phyloP scores from a whole-genome alignment of 1,284 basidiomycete species.

The Boletus semigastroideus region DNA sequence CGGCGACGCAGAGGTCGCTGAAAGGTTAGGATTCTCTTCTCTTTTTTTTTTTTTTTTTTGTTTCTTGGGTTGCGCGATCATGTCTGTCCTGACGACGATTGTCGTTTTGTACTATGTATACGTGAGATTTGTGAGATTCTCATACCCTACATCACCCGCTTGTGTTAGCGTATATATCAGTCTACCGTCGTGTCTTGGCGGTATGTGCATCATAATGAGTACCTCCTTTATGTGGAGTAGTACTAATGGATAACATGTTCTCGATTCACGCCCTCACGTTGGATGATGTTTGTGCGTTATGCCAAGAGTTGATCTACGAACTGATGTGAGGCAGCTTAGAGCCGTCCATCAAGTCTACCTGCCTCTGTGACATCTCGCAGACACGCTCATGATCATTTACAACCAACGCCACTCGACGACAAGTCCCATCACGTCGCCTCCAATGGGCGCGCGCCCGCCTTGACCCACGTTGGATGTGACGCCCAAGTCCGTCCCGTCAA shows the following conservation, averaged over 20 bases:
- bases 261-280: neutral
- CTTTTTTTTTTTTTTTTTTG: neutral
- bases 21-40: neutral
- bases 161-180: conserved; percentile 5
- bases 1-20: conserved; percentile 10
- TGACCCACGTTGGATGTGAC: neutral
- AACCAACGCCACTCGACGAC: neutral
- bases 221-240: neutral
- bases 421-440: neutral
- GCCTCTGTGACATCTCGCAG: neutral
- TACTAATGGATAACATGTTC: neutral
- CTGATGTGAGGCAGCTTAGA: too few relatives aligned
- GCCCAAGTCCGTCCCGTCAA: too few relatives aligned
- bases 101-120: neutral
- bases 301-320: conserved; percentile 1
- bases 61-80: neutral
- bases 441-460: neutral
- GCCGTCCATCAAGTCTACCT: too few relatives aligned
- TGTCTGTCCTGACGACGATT: neutral
- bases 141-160: neutral
- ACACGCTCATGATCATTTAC: neutral
- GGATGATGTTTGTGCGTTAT: neutral
- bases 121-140: neutral
- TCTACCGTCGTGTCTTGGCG: neutral
- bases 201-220: neutral